Conservation (phyloP, 73 alveolate genomes). For the Paramecium octaurelia region DNA sequence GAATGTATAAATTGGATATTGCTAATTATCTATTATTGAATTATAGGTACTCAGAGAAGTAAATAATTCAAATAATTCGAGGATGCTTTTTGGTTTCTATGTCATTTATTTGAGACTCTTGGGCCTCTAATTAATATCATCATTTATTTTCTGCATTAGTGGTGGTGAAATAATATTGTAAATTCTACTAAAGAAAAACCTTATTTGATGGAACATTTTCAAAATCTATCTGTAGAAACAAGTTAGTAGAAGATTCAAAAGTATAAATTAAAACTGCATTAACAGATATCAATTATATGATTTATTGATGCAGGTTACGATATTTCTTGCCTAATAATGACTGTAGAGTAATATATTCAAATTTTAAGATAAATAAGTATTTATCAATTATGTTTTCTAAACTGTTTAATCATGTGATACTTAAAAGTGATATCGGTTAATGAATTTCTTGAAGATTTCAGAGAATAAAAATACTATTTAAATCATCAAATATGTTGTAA, state of each 20-base stretch:
- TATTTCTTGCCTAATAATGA: neutral
- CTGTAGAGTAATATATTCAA: neutral
- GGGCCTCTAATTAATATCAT: slow-evolving; percentile 49
- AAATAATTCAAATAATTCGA: neutral
- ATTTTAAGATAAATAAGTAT: neutral
- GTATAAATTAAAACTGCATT: slow-evolving; percentile 10
- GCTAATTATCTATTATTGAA: slow-evolving; percentile 26
- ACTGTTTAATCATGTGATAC: neutral
- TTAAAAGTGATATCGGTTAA: neutral
- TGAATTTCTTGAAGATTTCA: neutral
- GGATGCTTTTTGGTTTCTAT: slow-evolving; percentile 59
- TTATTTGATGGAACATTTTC: neutral
- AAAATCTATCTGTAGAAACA: neutral
- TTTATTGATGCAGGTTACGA: neutral
- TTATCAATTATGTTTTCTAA: neutral
- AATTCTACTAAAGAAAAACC: neutral
- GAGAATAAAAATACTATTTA: neutral
- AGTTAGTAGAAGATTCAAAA: slow-evolving; percentile 17
- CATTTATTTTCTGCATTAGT: slow-evolving; percentile 17
- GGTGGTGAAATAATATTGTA: slow-evolving; percentile 30
- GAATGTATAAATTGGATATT: slow-evolving; percentile 56
- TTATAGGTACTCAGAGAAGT: neutral
- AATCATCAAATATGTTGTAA: neutral
- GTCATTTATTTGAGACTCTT: slow-evolving; percentile 43
- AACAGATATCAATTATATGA: neutral